These are phyloP conservation scores for Cercophora scortea DNA, from an alignment of 495 filamentous ascomycete genomes.

Conservation along the genomic window DNA sequence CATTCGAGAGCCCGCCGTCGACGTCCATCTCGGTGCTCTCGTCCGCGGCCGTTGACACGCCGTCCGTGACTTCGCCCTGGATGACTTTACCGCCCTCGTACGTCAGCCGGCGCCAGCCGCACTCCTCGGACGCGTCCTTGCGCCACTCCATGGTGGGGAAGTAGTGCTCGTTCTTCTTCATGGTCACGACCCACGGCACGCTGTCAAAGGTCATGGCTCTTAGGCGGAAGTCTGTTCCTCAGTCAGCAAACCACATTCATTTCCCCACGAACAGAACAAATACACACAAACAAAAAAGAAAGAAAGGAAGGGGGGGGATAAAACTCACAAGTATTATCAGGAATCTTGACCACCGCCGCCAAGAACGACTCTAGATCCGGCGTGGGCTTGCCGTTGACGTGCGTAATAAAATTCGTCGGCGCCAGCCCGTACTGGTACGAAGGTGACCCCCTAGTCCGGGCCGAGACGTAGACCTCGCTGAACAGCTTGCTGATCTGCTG, in stretches of 20 bases:
- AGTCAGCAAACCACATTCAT: background rate
- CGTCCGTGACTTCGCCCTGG: slow-evolving; percentile 39
- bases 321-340: slow-evolving; percentile 76
- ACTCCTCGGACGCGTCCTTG: slow-evolving; percentile 55
- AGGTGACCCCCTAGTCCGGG: slow-evolving; percentile 73
- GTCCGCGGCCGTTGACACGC: slow-evolving; percentile 23
- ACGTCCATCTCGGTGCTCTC: slow-evolving; percentile 22
- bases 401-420: slow-evolving; percentile 94
- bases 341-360: slow-evolving; percentile 70
- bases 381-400: slow-evolving; percentile 82
- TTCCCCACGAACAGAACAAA: too few relatives aligned
- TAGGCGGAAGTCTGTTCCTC: slow-evolving; percentile 82
- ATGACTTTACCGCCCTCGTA: slow-evolving; percentile 54
- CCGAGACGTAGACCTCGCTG: slow-evolving; percentile 93
- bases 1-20: slow-evolving; percentile 4
- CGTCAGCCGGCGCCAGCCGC: slow-evolving; percentile 65
- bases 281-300: background rate
- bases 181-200: slow-evolving; percentile 93
- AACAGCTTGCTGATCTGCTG: slow-evolving; percentile 97
- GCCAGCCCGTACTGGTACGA: slow-evolving; percentile 89
- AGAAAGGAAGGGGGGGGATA: background rate
- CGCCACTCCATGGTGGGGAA: slow-evolving; percentile 87
- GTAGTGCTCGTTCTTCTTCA: slow-evolving; percentile 99
- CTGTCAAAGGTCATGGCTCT: slow-evolving; percentile 95
- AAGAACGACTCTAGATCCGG: slow-evolving; percentile 75